Conservation (phyloP, 164 flowering plant genomes). For the Brasenia schreberi region DNA sequence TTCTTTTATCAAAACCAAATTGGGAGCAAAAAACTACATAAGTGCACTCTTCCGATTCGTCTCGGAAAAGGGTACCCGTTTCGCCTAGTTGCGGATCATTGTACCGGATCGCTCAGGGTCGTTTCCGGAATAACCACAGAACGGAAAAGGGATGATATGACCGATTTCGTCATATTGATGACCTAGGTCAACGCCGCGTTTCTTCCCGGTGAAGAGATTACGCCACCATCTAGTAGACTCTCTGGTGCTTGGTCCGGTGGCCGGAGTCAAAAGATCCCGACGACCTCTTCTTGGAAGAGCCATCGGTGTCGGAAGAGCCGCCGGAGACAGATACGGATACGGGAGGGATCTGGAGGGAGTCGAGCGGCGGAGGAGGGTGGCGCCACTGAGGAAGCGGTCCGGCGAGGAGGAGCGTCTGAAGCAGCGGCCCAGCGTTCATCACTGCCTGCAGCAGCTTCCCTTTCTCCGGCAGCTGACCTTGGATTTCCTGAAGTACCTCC, state of each 20-base stretch:
- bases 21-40: too few species aligned
- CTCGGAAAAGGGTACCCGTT: too few species aligned
- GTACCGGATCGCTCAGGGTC: too few species aligned
- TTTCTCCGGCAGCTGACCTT: constrained; percentile 32
- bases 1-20: too few species aligned
- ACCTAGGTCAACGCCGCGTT: too few species aligned
- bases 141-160: too few species aligned
- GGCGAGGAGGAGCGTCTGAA: constrained; percentile 64
- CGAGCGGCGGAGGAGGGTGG: constrained; percentile 50
- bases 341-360: constrained; percentile 34
- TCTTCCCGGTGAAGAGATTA: too few species aligned
- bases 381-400: constrained; percentile 79
- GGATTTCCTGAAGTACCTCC: constrained; percentile 13
- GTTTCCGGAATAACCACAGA: too few species aligned
- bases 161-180: too few species aligned
- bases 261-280: background rate
- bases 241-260: background rate
- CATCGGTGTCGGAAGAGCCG: background rate
- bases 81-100: too few species aligned
- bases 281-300: background rate
- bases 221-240: background rate
- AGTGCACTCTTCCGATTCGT: too few species aligned
- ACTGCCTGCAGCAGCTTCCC: constrained; percentile 68
- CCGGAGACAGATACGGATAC: background rate
- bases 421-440: constrained; percentile 65